Evolutionary conservation across 768 basidiomycete species (phyloP), one percentile per base, ranked within the genome.

Genomic region (Kwoniella sp.): DNA sequence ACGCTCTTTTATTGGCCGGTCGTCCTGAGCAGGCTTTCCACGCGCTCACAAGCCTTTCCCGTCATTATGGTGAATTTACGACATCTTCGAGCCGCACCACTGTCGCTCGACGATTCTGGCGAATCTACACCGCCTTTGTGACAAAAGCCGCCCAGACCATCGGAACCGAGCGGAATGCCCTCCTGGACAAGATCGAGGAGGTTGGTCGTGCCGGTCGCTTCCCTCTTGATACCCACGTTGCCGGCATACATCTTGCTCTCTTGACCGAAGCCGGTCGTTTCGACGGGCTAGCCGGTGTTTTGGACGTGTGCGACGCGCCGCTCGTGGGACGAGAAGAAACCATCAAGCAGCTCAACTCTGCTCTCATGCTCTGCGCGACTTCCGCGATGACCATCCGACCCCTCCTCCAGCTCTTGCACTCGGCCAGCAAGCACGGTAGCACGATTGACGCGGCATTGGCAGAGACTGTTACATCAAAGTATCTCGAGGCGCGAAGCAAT

Each of bases 81-180:
- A 58, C 52, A 8, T 22, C 30, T 20, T 23, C 63, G 1, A 51
- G 50, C 31, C 50, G 41, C n/a, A 58, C 25, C 12, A 65, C 63
- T 22, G 23, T 53, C 7, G 52, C 48, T 11, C 51, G 57, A 54
- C 31, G 57, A 38, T 38, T 59, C 1, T 53, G 50, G 50, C 50
- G 63, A 31, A 55, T 65, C 4, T 68, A 67, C 56, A 52, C 55
- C 13, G 51, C 38, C 15, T 41, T 71, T 45, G 34, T 64, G 17
- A 38, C 22, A 4, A 15, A 29, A 26, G 57, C 57, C 4, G 52
- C 25, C 9, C 30, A 59, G n/a, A 31, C 29, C 20, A 11, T 29
- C 20, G 63, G 37, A 4, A 2, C 29, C 17, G 63, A 58, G 22
- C 31, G 34, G 26, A 58, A 23, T 9, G 13, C 23, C 22, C 4